Evolutionary conservation across 495 filamentous ascomycete genomes (phyloP).

Genomic region (Aspergillus nanangensis): DNA sequence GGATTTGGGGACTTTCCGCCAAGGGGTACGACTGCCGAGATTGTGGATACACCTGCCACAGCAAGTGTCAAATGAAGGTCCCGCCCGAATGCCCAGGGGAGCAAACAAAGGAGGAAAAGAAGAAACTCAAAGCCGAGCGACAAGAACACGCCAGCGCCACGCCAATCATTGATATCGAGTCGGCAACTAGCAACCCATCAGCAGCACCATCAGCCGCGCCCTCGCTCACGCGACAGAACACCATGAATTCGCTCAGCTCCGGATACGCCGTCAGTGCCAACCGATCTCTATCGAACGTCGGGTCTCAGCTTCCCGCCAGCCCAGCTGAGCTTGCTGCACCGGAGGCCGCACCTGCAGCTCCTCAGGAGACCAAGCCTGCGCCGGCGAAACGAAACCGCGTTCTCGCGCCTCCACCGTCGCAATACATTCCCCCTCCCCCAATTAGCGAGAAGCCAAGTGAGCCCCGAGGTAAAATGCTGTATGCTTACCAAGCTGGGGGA

Average conservation of each 20-base stretch:
- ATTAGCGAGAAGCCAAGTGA: conserved; percentile 42
- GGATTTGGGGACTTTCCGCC: conserved; percentile 93
- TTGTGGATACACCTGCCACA: conserved; percentile 97
- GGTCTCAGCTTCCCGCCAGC: conserved; percentile 13
- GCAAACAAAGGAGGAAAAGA: conserved; percentile 87
- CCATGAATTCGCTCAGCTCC: conserved; percentile 89
- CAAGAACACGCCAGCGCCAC: conserved; percentile 71
- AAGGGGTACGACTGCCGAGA: conserved; percentile 95
- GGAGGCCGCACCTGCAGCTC: conserved; percentile 26
- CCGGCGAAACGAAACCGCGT: conserved; percentile 59
- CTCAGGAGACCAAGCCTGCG: conserved; percentile 33
- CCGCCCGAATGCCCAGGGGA: conserved; percentile 94
- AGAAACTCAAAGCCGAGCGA: conserved; percentile 78
- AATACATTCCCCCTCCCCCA: conserved; percentile 67
- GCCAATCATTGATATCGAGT: conserved; percentile 31
- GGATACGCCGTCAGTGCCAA: conserved; percentile 79
- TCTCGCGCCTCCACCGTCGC: conserved; percentile 79
- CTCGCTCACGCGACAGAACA: conserved; percentile 73
- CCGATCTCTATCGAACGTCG: conserved; percentile 61
- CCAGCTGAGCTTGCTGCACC: conserved; percentile 14
- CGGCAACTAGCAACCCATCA: conserved; percentile 21
- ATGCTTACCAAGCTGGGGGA: conserved; percentile 71
- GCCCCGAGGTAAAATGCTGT: conserved; percentile 82
- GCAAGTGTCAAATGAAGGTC: conserved; percentile 98
- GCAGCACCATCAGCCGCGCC: conserved; percentile 31